phyloP scores from a whole-genome alignment of 73 alveolate genomes.

The Paramecium sonneborni region DNA sequence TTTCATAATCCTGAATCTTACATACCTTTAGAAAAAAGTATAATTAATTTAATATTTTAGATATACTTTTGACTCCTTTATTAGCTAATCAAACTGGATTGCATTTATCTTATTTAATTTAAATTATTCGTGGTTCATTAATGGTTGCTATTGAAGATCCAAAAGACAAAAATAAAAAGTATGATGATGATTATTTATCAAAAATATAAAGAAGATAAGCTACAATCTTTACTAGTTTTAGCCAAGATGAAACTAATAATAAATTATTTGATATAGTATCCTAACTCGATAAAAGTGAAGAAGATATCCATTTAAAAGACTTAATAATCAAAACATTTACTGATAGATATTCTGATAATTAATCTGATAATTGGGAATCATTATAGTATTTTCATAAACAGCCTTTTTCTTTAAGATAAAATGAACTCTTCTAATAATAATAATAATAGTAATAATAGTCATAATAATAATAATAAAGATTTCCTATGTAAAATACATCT shows the following conservation, averaged over 20 bases:
- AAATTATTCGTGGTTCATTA: background rate
- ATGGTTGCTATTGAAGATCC: background rate
- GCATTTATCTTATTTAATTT: background rate
- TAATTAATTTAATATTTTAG: background rate
- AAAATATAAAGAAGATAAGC: background rate
- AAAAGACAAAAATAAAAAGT: background rate
- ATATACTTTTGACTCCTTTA: background rate
- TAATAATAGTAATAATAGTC: background rate
- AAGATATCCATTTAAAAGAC: background rate
- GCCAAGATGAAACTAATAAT: background rate
- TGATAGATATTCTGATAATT: background rate
- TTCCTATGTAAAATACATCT: background rate
- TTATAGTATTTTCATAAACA: background rate
- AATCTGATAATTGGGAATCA: background rate
- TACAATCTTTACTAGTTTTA: background rate
- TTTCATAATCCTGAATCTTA: slow-evolving; percentile 22
- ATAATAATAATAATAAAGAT: slow-evolving; percentile 22
- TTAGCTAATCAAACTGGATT: background rate
- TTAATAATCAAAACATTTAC: background rate
- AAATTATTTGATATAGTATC: background rate
- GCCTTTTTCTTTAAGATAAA: background rate
- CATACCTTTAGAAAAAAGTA: slow-evolving; percentile 6
- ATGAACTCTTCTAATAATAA: background rate
- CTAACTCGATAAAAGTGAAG: background rate
- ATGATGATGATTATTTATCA: background rate